phyloP scores from a whole-genome alignment of 331 rosid species.

The Erythrophleum ivorense region DNA sequence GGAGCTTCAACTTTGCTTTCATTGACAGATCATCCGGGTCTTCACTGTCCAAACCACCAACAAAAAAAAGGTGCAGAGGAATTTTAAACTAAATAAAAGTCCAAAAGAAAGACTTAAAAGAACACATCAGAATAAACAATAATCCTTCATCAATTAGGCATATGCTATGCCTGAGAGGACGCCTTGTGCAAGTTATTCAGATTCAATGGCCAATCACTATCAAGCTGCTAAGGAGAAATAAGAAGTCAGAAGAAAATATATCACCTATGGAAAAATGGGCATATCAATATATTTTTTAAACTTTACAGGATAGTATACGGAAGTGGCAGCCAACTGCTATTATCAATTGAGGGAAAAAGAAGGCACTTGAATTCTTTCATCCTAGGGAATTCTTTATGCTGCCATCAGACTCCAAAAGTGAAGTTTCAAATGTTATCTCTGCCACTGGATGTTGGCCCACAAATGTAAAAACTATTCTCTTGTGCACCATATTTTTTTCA shows the following conservation, averaged over 20 bases:
- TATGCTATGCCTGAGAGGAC: not conserved
- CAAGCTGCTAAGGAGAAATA: too few species aligned
- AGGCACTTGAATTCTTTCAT: too few species aligned
- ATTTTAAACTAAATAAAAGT: conserved; percentile 8
- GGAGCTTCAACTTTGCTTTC: conserved; percentile 50
- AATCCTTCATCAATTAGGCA: conserved; percentile 5
- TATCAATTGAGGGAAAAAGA: too few species aligned
- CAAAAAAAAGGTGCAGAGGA: not conserved
- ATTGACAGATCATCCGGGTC: conserved; percentile 40
- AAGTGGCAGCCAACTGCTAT: too few species aligned
- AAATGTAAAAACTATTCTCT: not conserved
- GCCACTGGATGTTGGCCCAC: not conserved
- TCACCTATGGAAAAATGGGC: too few species aligned
- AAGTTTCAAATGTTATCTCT: not conserved
- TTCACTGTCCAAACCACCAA: conserved; percentile 38
- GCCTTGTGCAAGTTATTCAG: not conserved
- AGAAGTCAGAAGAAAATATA: too few species aligned
- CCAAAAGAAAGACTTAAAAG: not conserved
- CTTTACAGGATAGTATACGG: too few species aligned
- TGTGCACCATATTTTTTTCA: too few species aligned
- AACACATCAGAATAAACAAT: not conserved
- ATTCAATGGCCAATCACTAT: too few species aligned
- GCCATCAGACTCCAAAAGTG: too few species aligned
- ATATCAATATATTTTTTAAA: too few species aligned
- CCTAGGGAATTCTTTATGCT: too few species aligned